Evolutionary conservation across 768 basidiomycete species (phyloP), one percentile per base, ranked within the genome.

Genomic region (Pulveroboletus sp.): DNA sequence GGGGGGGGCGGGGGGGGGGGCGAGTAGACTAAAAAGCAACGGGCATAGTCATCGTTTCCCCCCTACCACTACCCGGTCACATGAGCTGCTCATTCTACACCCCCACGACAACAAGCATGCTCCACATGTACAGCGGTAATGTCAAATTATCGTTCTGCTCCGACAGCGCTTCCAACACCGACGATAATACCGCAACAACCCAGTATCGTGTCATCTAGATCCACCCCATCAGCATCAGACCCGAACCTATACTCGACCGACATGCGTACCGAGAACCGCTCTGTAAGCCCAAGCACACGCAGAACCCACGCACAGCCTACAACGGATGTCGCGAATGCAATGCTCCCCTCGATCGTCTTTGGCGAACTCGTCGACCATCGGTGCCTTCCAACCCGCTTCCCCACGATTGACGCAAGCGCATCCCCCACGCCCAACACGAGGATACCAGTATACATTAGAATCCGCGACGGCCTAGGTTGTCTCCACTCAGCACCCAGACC

Each of bases 91-190:
- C 46, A 14, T 14, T 52, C n/a, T 60, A 63, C 51, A 54, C 56
- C 47, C 71, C 75, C 7, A 77, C 73, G 43, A 93, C 69, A 30
- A 84, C 83, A 31, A 93, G 73, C 71, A 92, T 75, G 63, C 89
- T 87, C 93, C 93, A 99, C 74, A 94, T 84, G 67, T 87, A 98
- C 69, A 98, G 71, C n/a, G 96, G 95, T 54, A 99, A 74, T 37
- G 90, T 92, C 57, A 99, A 75, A 70, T 99, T 99, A 71, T 99
- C 96, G 69, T 98, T 98, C 71, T 99, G 96, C 63, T 86, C 86
- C 17, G 91, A 92, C 49, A 93, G 69, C 14, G 93, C 96, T 71
- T 99, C 96, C 56, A 98, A 76, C 38, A 90, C 66, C 3, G 83
- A 82, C 5, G 88, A 76, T 37, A 88, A 63, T n/a, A 70, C 67